Base-by-base conservation (phyloP, 352 stramenopile genomes). In the Saprolegnia parasitica region DNA sequence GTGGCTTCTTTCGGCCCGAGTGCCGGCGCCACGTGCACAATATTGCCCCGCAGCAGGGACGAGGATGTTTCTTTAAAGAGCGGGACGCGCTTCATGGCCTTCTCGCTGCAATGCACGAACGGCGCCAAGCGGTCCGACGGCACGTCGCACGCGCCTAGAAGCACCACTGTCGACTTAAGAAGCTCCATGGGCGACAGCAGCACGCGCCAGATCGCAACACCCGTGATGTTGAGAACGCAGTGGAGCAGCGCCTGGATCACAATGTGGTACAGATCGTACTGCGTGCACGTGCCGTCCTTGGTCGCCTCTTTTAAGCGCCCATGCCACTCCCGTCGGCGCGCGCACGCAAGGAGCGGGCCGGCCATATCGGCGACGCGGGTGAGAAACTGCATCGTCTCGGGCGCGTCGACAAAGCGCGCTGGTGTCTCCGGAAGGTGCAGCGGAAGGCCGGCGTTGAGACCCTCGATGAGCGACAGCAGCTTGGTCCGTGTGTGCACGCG, bases 141-240 rank as follows among this genome's bases (percentile, higher is more conserved):
- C 9, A 90, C 63, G 8, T 86, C 76, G 0, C 80, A 88, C 20
- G 75, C 78, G 20, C 80, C 81, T 6, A 93, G 72, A 4, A 78
- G 75, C 13, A 85, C 73, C 13, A 92, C 77, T 37, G 56, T 18
- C 29, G 35, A 15, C 13, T 80, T 71, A 24, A 67, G 4, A 52
- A 56, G 29, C 47, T 75, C 16, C n/a, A 39, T 47, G 8, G 61
- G 61, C 24, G 29, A 23, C 39, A 55, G 1, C 5, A 54, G 29
- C 5, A 90, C 77, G 70, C 81, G 81, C 84, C 86, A 93, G 1
- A 93, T 45, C 10, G 67, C 65, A 0, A 90, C 76, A 6, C 81
- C 74, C 13, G 81, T 74, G 4, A 90, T 68, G 24, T 21, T 47
- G 26, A 78, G 68, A 5, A 90, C 47, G 4, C 80, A 81, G n/a